These are phyloP conservation scores for Phylloporus sp. DNA, from an alignment of 768 basidiomycete species.

Conservation along the genomic window DNA sequence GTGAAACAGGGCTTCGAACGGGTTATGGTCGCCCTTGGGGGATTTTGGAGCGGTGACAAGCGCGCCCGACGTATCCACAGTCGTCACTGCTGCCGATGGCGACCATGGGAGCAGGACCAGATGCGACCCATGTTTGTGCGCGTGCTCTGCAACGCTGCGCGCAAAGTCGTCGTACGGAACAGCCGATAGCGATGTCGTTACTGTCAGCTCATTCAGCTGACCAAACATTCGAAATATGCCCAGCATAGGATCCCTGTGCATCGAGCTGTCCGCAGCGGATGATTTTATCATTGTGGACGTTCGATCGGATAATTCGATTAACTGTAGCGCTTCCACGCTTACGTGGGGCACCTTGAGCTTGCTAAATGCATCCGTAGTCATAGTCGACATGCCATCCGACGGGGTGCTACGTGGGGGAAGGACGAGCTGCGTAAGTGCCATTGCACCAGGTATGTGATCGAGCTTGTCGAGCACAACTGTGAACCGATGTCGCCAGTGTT, in stretches of 20 bases:
- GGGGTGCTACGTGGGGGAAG: slow-evolving; percentile 34
- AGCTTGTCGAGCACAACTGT: slow-evolving; percentile 86
- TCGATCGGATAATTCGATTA: slow-evolving; percentile 77
- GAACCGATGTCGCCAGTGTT: slow-evolving; percentile 54
- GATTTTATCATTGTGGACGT: slow-evolving; percentile 62
- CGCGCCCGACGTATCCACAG: slow-evolving; percentile 1
- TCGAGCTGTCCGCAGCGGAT: slow-evolving; percentile 60
- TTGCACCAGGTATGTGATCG: slow-evolving; percentile 84
- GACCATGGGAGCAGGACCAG: slow-evolving; percentile 85
- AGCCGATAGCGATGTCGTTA: slow-evolving; percentile 64
- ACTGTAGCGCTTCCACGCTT: slow-evolving; percentile 67
- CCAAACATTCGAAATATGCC: slow-evolving; percentile 76
- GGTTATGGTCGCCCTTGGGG: slow-evolving; percentile 37
- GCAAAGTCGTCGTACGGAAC: slow-evolving; percentile 75
- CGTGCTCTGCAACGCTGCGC: slow-evolving; percentile 64
- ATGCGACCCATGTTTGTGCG: slow-evolving; percentile 54
- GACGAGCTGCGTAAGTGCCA: slow-evolving; percentile 85
- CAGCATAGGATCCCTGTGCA: slow-evolving; percentile 68
- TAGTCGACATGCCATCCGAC: slow-evolving; percentile 1
- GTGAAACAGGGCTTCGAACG: slow-evolving; percentile 70
- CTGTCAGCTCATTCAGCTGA: slow-evolving; percentile 60
- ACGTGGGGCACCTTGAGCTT: slow-evolving; percentile 28
- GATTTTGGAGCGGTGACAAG: slow-evolving; percentile 9
- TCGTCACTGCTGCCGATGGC: slow-evolving; percentile 44
- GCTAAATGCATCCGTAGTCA: slow-evolving; percentile 3